These are phyloP conservation scores for Silene coronaria DNA, from an alignment of 179 eudicot species.

Conservation along the genomic window DNA sequence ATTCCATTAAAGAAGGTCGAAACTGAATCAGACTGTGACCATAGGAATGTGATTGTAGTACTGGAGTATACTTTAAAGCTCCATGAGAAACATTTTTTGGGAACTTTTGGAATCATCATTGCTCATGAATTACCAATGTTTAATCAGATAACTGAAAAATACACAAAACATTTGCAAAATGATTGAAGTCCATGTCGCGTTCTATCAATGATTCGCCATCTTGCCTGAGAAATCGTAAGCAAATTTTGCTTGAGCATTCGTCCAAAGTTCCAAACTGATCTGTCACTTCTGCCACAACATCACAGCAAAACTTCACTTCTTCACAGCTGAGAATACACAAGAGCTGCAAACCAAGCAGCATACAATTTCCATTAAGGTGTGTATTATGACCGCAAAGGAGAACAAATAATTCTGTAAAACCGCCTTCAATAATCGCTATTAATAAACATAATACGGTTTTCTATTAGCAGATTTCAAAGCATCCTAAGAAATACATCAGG, in stretches of 20 bases:
- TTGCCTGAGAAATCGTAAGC: conserved; percentile 9
- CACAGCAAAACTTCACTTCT: conserved; percentile 2
- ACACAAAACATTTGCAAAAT: conserved; percentile 10
- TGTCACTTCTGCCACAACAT: neutral
- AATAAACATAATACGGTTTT: neutral
- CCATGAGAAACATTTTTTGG: conserved; percentile 7
- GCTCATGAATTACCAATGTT: conserved; percentile 10
- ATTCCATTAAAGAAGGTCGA: neutral
- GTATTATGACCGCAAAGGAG: neutral
- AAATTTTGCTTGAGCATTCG: conserved; percentile 4
- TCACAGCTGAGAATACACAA: neutral
- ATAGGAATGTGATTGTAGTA: neutral
- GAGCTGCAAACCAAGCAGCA: conserved; percentile 5
- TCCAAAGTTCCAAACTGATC: conserved; percentile 9
- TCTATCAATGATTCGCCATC: conserved; percentile 14
- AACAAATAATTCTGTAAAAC: neutral
- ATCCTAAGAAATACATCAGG: neutral
- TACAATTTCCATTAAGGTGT: neutral
- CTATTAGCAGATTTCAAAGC: no score
- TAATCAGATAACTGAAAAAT: conserved; percentile 3
- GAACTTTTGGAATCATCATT: neutral
- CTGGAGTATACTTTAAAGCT: conserved; percentile 2
- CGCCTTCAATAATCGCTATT: neutral
- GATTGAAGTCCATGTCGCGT: neutral
- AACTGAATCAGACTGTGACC: neutral